Conservation (phyloP, 2,329 filamentous ascomycete species). For the Pochonia chlamydosporia region DNA sequence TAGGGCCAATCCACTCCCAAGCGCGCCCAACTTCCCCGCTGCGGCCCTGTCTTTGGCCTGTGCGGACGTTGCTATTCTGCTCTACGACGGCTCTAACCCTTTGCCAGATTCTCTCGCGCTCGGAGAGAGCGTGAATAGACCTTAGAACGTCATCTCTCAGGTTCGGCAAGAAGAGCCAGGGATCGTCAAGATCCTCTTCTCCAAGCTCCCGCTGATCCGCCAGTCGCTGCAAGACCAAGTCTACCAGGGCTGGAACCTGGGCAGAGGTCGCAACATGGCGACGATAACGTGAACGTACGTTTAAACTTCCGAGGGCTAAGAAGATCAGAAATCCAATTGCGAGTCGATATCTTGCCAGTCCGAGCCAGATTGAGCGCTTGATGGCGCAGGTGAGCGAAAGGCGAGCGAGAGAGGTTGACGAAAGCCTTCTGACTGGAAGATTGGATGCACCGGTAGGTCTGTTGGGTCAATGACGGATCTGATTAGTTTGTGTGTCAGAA, state of each 20-base stretch:
- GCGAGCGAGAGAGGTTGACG: constrained; percentile 84
- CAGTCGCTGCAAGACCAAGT: constrained; percentile 76
- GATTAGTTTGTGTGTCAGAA: constrained; percentile 73
- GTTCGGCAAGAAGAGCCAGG: constrained; percentile 82
- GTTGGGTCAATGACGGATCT: constrained; percentile 67
- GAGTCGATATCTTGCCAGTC: constrained; percentile 82
- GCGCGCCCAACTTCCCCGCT: constrained; percentile 61
- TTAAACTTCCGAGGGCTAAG: constrained; percentile 46
- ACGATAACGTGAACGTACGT: constrained; percentile 58
- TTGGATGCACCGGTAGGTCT: constrained; percentile 62
- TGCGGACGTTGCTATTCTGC: constrained; percentile 86
- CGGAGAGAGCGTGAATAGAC: constrained; percentile 67
- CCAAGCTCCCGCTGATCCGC: constrained; percentile 80
- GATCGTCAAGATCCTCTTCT: constrained; percentile 60
- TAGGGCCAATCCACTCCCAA: constrained; percentile 65
- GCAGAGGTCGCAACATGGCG: constrained; percentile 60
- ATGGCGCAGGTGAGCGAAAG: constrained; percentile 80
- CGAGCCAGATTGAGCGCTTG: constrained; percentile 71
- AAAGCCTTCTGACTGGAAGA: constrained; percentile 60
- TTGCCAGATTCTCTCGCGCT: constrained; percentile 79
- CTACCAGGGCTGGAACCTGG: constrained; percentile 76
- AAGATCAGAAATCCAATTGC: constrained; percentile 64
- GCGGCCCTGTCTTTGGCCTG: constrained; percentile 59
- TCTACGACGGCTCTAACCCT: constrained; percentile 81
- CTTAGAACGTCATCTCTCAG: constrained; percentile 86